These are phyloP conservation scores for Penicillium sp. DNA, from an alignment of 2,329 filamentous ascomycete genomes.

Conservation along the genomic window DNA sequence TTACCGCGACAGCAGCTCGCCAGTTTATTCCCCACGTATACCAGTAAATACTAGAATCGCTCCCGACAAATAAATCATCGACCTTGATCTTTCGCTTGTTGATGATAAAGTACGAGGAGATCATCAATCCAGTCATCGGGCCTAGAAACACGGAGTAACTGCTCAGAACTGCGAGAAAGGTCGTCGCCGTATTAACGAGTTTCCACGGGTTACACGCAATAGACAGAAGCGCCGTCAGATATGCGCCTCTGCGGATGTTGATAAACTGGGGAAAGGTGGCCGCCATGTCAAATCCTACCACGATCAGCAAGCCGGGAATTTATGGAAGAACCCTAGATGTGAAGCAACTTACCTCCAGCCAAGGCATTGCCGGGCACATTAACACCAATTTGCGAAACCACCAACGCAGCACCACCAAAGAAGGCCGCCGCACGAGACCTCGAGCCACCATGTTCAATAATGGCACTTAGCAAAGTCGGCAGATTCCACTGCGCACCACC, in stretches of 20 bases:
- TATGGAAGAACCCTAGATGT: not conserved
- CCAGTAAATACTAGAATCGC: constrained; percentile 32
- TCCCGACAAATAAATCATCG: constrained; percentile 47
- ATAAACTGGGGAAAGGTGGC: constrained; percentile 58
- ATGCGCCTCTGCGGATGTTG: constrained; percentile 60
- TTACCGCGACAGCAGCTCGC: constrained; percentile 28
- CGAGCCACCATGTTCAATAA: constrained; percentile 26
- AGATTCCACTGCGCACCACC: constrained; percentile 32
- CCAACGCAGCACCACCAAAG: constrained; percentile 29
- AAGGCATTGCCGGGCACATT: constrained; percentile 32
- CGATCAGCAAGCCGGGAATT: not conserved
- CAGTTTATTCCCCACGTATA: constrained; percentile 29
- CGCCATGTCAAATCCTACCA: constrained; percentile 59
- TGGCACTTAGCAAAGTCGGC: constrained; percentile 27
- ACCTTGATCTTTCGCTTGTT: constrained; percentile 46
- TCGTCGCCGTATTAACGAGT: constrained; percentile 27
- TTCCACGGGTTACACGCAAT: constrained; percentile 30
- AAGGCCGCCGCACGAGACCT: constrained; percentile 28
- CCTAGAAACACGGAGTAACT: constrained; percentile 51
- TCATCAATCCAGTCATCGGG: constrained; percentile 51
- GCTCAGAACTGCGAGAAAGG: constrained; percentile 27
- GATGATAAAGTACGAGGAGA: constrained; percentile 52
- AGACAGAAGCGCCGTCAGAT: constrained; percentile 48
- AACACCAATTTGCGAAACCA: constrained; percentile 31
- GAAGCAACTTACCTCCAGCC: constrained; percentile 18